Percentiles rank a stretch among this genome's conserved stretches.
These are phyloP conservation scores for Boletus vermiculosoides DNA, from an alignment of 768 basidiomycete genomes.

Conservation along the genomic window DNA sequence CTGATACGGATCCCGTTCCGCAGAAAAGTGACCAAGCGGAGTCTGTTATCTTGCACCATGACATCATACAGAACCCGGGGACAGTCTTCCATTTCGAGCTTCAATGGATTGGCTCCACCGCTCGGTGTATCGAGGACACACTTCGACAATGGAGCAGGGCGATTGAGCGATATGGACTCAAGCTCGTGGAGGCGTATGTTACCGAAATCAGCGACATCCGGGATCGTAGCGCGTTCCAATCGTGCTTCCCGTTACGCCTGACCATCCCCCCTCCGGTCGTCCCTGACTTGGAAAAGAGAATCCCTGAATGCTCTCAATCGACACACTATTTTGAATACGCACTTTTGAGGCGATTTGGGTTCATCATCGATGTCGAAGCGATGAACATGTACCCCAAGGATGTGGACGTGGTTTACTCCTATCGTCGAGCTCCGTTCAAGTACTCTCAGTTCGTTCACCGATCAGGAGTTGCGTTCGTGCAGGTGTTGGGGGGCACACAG, in stretches of 20 bases:
- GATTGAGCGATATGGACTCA: constrained; percentile 87
- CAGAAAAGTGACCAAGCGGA: constrained; percentile 88
- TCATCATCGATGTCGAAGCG: constrained; percentile 83
- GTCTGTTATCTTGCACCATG: constrained; percentile 85
- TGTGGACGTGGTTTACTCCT: constrained; percentile 86
- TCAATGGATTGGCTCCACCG: constrained; percentile 95
- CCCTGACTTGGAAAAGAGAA: constrained; percentile 61
- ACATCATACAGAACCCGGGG: constrained; percentile 92
- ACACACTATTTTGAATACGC: constrained; percentile 80
- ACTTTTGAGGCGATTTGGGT: constrained; percentile 72
- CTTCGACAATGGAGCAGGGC: constrained; percentile 77
- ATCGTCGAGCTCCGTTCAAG: constrained; percentile 72
- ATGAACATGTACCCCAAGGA: constrained; percentile 72
- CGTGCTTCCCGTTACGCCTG: constrained; percentile 82
- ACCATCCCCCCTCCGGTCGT: constrained; percentile 71
- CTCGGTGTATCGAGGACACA: constrained; percentile 86
- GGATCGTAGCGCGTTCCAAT: constrained; percentile 86
- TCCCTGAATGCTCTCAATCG: constrained; percentile 65
- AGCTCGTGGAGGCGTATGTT: constrained; percentile 91
- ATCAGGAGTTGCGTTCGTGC: constrained; percentile 86
- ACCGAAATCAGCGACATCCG: constrained; percentile 87
- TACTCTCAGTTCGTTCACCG: constrained; percentile 93
- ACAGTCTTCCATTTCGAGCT: constrained; percentile 97
- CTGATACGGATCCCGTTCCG: constrained; percentile 10
- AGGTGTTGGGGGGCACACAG: constrained; percentile 73